Base-by-base conservation (phyloP, 345 rosid genomes). In the Geranium rotundifolium region DNA sequence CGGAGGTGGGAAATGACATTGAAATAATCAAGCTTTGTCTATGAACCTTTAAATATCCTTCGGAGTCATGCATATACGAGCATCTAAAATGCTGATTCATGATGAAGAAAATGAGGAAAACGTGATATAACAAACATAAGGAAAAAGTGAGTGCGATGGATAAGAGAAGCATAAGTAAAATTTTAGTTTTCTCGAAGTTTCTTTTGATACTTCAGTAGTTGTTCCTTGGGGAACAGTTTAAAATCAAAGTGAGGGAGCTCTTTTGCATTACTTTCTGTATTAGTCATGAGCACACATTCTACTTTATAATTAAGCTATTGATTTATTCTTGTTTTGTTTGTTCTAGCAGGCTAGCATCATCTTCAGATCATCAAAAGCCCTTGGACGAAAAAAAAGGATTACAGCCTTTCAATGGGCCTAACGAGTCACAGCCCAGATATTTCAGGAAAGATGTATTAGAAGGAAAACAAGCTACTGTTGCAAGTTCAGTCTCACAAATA, bases 291-390 rank as follows among this genome's bases (percentile, higher is more conserved):
- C 18, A 20, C 2, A 5, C 13, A 1, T 4, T 3, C 61, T 3
- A 58, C 6, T 1, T 8, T 19, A 29, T 50, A 37, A 54, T 56
- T 7, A 55, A 37, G 41, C 18, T 15, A 54, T 72, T 61, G 62
- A 62, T 57, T 20, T 66, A 49, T 7, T 39, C 52, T 23, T 54
- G 55, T 17, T 58, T 17, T 58, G 29, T 20, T 60, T 66, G 17
- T 57, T 61, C 65, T 75, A 55, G 49, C 69, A 75, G 81, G 61
- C 68, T 67, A 64, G 63, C 73, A 12, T 85, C 83, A 77, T 74
- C 31, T 29, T 71, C 75, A 30, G 63, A 67, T 64, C 66, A 68
- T 75, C 73, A 63, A 56, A 85, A 71, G 71, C 72, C 80, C 46
- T 70, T 66, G 67, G 79, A 73, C 39, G 68, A 68, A 17, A 57